phyloP scores from a whole-genome alignment of 1,139 yeast species.

The Yamadazyma triangularis region DNA sequence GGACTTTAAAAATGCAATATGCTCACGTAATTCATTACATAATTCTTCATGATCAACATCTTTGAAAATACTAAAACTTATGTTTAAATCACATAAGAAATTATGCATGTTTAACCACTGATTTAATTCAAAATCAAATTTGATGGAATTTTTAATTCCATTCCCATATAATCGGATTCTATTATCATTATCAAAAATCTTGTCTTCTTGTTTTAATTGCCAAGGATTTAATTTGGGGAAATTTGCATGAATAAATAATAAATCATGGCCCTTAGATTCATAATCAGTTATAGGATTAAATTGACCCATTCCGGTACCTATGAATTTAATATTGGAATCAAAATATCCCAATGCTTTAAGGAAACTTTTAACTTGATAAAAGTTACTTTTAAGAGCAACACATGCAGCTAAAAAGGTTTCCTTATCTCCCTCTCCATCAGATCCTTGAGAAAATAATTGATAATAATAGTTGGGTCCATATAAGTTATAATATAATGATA shows the following conservation, averaged over 20 bases:
- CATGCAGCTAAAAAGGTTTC: slow-evolving; percentile 86
- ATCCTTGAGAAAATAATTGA: slow-evolving; percentile 81
- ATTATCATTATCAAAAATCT: slow-evolving; percentile 39
- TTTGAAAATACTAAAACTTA: slow-evolving; percentile 42
- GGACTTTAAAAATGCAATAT: slow-evolving; percentile 35
- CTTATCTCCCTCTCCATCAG: slow-evolving; percentile 88
- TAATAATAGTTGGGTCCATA: slow-evolving; percentile 78
- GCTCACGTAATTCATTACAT: slow-evolving; percentile 46
- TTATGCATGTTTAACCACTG: slow-evolving; percentile 60
- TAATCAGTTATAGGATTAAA: slow-evolving; percentile 62
- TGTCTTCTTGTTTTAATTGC: slow-evolving; percentile 36
- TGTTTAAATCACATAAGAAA: slow-evolving; percentile 50
- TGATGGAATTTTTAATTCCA: slow-evolving; percentile 46
- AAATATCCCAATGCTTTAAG: slow-evolving; percentile 53
- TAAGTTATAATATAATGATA: slow-evolving; percentile 73
- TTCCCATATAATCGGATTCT: slow-evolving; percentile 52
- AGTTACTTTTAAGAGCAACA: slow-evolving; percentile 52
- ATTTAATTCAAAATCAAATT: slow-evolving; percentile 56
- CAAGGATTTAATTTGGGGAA: slow-evolving; percentile 64
- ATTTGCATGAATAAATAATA: slow-evolving; percentile 60
- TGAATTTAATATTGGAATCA: slow-evolving; percentile 35
- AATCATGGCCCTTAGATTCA: slow-evolving; percentile 8
- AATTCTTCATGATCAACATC: slow-evolving; percentile 40
- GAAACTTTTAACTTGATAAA: slow-evolving; percentile 64
- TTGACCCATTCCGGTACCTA: slow-evolving; percentile 74